Conservation (phyloP, 352 stramenopile species). For the Aphanomyces euteiches region DNA sequence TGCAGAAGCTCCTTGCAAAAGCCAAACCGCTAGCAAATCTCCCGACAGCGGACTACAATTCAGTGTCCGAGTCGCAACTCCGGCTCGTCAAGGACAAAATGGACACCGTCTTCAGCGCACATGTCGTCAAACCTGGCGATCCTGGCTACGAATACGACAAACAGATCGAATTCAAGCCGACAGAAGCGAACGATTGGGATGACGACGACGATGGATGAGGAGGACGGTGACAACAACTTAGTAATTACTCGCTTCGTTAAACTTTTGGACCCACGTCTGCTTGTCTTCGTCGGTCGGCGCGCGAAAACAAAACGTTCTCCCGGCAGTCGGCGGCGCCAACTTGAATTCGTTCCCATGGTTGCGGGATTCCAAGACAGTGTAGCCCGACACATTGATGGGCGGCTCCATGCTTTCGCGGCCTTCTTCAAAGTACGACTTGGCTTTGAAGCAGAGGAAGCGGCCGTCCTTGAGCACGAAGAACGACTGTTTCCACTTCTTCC, state of each 20-base stretch:
- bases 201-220: background rate
- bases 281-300: constrained; percentile 21
- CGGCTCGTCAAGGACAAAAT: constrained; percentile 66
- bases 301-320: constrained; percentile 16
- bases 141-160: constrained; percentile 66
- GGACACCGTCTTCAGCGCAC: constrained; percentile 63
- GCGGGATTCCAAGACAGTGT: constrained; percentile 23
- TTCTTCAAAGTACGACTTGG: constrained; percentile 27
- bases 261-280: constrained; percentile 22
- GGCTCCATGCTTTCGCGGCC: constrained; percentile 24
- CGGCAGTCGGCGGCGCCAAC: constrained; percentile 16
- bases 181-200: constrained; percentile 20
- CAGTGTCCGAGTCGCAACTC: constrained; percentile 66
- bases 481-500: constrained; percentile 27
- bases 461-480: constrained; percentile 29
- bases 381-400: constrained; percentile 18
- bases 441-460: constrained; percentile 25
- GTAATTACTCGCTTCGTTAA: constrained; percentile 28
- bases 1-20: constrained; percentile 12
- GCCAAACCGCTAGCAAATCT: constrained; percentile 30
- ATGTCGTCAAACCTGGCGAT: constrained; percentile 55
- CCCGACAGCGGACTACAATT: constrained; percentile 72
- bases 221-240: background rate
- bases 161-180: constrained; percentile 36
- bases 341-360: constrained; percentile 27